Evolutionary conservation across 768 basidiomycete species (phyloP), one percentile per base, ranked within the genome.

Genomic region (Suillus americanus): DNA sequence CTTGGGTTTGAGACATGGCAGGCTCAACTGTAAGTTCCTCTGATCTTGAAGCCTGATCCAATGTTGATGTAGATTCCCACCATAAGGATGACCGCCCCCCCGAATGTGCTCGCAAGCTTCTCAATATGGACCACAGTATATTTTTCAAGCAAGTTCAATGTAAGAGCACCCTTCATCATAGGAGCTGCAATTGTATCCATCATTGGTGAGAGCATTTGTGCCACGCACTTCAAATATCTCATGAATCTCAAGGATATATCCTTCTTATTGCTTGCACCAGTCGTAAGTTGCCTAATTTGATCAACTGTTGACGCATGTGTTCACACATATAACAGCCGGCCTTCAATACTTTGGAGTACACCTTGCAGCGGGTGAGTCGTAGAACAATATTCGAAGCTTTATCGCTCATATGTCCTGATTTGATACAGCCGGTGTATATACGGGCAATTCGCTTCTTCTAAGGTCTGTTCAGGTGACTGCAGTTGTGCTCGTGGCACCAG

Each of bases 1-100:
- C 79, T 89, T 5, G 87, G 88, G 28, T 88, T 83, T 67, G 70
- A 81, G 60, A 83, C 80, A 45, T 87, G 87, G 87, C 78, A 87
- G 71, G 86, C 85, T 30, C 85, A 88, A 70, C 65, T 88, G 85
- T 85, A 71, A 60, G 81, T 59, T 4, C 54, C 33, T 64, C 25
- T 70, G 23, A 45, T 10, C 20, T 4, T 14, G 63, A 55, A 38
- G 9, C 16, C n/a, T 2, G 37, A 25, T 23, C 3, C 18, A 20
- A 61, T 66, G 38, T 38, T 23, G 1, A 53, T 54, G 18, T 23
- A 37, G 12, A n/a, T 64, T 48, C 16, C 57, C n/a, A 6, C 37
- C 28, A 20, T 65, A 62, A 86, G 85, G 60, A 78, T 88, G 79
- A 85, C 85, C 0, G 80, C 87, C 0, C 86, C 86, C n/a, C 87